These are phyloP conservation scores for Xylaria sp. DNA, from an alignment of 2,329 filamentous ascomycete genomes.

Conservation along the genomic window DNA sequence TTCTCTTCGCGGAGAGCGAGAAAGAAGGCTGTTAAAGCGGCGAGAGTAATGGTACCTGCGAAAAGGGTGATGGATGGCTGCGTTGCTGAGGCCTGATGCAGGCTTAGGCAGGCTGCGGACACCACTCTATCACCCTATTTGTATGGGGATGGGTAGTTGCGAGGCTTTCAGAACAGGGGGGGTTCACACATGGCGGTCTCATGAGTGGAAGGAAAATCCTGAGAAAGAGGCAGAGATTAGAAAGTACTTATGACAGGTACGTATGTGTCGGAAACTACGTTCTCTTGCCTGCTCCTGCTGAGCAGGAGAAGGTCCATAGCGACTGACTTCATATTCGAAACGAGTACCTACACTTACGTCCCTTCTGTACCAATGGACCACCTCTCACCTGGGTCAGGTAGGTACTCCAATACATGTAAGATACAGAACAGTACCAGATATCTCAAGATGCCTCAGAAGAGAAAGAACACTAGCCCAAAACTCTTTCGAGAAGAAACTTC, in stretches of 20 bases:
- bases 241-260: too few species aligned
- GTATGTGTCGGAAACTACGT: not conserved
- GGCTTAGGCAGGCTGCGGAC: constrained; percentile 28
- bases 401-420: too few species aligned
- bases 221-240: not conserved
- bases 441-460: too few species aligned
- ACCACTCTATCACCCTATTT: constrained; percentile 41
- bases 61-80: constrained; percentile 39
- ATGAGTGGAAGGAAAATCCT: not conserved
- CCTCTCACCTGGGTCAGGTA: too few species aligned
- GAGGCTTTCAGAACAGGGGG: constrained; percentile 5
- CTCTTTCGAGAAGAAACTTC: too few species aligned
- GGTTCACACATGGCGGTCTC: not conserved
- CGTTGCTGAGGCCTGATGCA: constrained; percentile 4
- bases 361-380: too few species aligned
- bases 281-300: not conserved
- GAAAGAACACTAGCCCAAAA: too few species aligned
- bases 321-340: not conserved
- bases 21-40: constrained; percentile 31
- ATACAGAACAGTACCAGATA: too few species aligned
- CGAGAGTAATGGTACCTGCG: constrained; percentile 37
- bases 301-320: not conserved
- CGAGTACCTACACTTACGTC: not conserved
- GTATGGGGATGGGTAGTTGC: constrained; percentile 28
- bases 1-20: constrained; percentile 33